These are phyloP conservation scores for Coniochaeta hoffmannii DNA, from an alignment of 2,329 filamentous ascomycete species.

Conservation along the genomic window DNA sequence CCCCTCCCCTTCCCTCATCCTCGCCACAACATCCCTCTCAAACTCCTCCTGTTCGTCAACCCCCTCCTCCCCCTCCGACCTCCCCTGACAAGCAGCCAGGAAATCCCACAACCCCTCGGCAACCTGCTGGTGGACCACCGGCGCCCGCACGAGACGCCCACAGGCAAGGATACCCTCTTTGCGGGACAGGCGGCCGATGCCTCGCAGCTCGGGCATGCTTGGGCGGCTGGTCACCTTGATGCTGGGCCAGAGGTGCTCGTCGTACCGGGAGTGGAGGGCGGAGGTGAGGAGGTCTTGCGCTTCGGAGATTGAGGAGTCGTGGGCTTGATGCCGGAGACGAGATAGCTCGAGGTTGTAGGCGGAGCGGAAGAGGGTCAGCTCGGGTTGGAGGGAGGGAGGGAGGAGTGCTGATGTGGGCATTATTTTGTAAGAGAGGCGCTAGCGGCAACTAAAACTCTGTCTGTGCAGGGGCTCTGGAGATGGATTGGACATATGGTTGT, in stretches of 20 bases:
- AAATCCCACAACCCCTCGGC: conserved; percentile 13
- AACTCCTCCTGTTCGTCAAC: neutral
- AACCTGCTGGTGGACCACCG: conserved; percentile 17
- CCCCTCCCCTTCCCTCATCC: neutral
- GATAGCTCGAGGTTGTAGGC: neutral
- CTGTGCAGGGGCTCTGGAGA: too few species aligned
- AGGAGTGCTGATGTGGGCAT: too few species aligned
- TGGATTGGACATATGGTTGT: too few species aligned
- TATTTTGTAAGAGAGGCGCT: too few species aligned
- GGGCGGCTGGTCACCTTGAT: conserved; percentile 13
- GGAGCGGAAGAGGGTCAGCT: neutral
- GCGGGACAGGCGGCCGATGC: conserved; percentile 10
- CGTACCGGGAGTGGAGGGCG: conserved; percentile 12
- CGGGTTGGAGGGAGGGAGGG: neutral
- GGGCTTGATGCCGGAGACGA: neutral
- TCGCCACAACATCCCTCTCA: neutral
- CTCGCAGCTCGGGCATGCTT: conserved; percentile 12
- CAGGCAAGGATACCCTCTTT: conserved; percentile 12
- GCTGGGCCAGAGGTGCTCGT: conserved; percentile 5
- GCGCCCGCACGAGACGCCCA: conserved; percentile 14
- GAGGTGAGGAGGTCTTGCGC: conserved; percentile 12
- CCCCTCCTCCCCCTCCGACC: neutral
- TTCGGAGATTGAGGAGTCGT: conserved; percentile 4
- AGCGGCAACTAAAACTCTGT: too few species aligned
- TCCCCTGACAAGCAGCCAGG: conserved; percentile 3